phyloP scores from a whole-genome alignment of 306 rosid genomes.

The Pueraria montana region DNA sequence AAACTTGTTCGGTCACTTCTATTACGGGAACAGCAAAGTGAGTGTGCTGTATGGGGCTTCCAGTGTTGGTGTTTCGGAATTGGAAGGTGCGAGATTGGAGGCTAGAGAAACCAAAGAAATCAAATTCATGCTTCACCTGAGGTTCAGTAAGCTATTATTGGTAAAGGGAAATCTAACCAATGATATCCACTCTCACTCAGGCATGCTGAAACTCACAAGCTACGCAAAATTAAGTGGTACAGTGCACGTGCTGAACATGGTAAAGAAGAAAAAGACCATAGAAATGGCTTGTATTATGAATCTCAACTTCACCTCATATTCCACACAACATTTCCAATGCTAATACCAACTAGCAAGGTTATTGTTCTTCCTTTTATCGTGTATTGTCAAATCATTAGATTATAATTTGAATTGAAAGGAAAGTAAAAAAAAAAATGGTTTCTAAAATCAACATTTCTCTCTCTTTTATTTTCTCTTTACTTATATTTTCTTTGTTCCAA shows the following conservation, averaged over 20 bases:
- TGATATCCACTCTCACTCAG: slow-evolving; percentile 48
- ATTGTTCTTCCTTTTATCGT: neutral
- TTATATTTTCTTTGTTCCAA: too few species aligned
- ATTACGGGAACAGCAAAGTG: slow-evolving; percentile 40
- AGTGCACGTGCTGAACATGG: slow-evolving; percentile 51
- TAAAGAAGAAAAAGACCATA: slow-evolving; percentile 48
- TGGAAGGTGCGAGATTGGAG: slow-evolving; percentile 23
- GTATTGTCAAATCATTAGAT: too few species aligned
- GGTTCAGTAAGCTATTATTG: slow-evolving; percentile 27
- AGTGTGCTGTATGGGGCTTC: slow-evolving; percentile 48
- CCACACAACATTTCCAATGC: slow-evolving; percentile 54
- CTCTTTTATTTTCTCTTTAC: too few species aligned
- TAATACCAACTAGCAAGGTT: neutral
- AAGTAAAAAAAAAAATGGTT: too few species aligned
- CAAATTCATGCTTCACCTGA: slow-evolving; percentile 42
- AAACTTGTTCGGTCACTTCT: slow-evolving; percentile 61
- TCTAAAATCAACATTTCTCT: too few species aligned
- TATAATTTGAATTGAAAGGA: too few species aligned
- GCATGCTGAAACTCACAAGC: slow-evolving; percentile 54
- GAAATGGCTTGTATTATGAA: slow-evolving; percentile 58
- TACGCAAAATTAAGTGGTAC: slow-evolving; percentile 57
- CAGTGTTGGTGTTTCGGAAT: slow-evolving; percentile 44
- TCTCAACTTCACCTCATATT: slow-evolving; percentile 53
- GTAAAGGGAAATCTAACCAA: neutral
- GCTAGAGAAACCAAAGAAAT: slow-evolving; percentile 48